phyloP scores from a whole-genome alignment of 768 basidiomycete genomes.

The Punctularia strigosozonata region DNA sequence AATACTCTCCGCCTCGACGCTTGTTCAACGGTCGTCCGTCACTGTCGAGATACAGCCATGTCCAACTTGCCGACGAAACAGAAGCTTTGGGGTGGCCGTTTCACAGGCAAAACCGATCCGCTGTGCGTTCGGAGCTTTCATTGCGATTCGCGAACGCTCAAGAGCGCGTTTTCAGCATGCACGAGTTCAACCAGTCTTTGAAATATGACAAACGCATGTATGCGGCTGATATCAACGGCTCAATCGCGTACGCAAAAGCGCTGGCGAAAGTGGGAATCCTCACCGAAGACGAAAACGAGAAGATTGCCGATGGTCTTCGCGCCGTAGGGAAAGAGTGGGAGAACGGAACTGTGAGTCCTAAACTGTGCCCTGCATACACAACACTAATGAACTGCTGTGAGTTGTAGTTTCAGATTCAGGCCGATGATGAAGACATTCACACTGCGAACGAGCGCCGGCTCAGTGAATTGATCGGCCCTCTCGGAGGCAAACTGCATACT shows the following conservation, averaged over 20 bases:
- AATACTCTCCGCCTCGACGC: too few species aligned
- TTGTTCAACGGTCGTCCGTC: too few species aligned
- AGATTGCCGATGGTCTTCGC: slow-evolving; percentile 64
- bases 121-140: slow-evolving; percentile 35
- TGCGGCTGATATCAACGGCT: slow-evolving; percentile 82
- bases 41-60: slow-evolving; percentile 18
- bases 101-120: slow-evolving; percentile 81
- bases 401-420: slow-evolving; percentile 55
- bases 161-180: slow-evolving; percentile 52
- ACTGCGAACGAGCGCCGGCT: slow-evolving; percentile 95
- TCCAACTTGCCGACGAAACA: slow-evolving; percentile 39
- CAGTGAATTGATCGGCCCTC: slow-evolving; percentile 83
- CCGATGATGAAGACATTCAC: slow-evolving; percentile 98
- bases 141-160: slow-evolving; percentile 10
- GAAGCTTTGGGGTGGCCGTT: slow-evolving; percentile 83
- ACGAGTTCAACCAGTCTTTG: slow-evolving; percentile 93
- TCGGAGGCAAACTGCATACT: slow-evolving; percentile 94
- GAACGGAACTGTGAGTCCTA: slow-evolving; percentile 47
- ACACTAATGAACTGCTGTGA: background rate
- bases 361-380: background rate
- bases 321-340: slow-evolving; percentile 82
- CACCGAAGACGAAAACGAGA: slow-evolving; percentile 58
- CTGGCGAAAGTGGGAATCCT: slow-evolving; percentile 74
- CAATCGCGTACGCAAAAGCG: slow-evolving; percentile 92
- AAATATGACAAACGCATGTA: slow-evolving; percentile 94